Evolutionary conservation across 176 grass and related monocot genomes (phyloP).

Genomic region (Musa beccarii): DNA sequence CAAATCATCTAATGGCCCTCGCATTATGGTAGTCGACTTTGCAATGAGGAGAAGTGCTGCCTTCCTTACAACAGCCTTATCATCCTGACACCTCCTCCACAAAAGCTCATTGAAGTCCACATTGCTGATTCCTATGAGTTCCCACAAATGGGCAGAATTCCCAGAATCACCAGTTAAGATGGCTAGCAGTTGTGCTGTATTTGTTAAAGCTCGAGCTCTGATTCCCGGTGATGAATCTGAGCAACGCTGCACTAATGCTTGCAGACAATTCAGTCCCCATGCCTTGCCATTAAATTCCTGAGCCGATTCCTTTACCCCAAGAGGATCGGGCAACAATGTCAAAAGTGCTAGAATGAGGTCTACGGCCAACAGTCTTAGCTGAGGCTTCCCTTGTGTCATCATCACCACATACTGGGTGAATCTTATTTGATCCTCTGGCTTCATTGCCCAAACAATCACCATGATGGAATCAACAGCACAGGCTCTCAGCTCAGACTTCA

Average conservation of each 20-base stretch:
- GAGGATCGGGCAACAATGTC: conserved; percentile 18
- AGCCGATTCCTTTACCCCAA: conserved; percentile 8
- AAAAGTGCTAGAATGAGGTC: conserved; percentile 64
- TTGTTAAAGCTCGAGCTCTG: conserved; percentile 61
- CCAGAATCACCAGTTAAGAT: conserved; percentile 42
- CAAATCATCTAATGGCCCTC: conserved; percentile 47
- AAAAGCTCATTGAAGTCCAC: conserved; percentile 53
- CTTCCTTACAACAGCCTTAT: conserved; percentile 92
- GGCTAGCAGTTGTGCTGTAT: conserved; percentile 56
- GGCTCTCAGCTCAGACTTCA: conserved; percentile 57
- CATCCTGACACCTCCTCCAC: conserved; percentile 58
- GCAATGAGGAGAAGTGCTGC: conserved; percentile 63
- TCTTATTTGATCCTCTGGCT: conserved; percentile 20
- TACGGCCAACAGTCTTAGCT: conserved; percentile 59
- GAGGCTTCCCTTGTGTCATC: conserved; percentile 59
- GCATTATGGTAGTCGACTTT: conserved; percentile 56
- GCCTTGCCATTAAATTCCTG: conserved; percentile 13
- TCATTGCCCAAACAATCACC: conserved; percentile 43
- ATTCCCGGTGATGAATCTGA: conserved; percentile 46
- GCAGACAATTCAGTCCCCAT: conserved; percentile 50
- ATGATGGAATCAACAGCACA: conserved; percentile 66
- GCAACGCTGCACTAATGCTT: conserved; percentile 56
- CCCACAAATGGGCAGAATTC: conserved; percentile 25
- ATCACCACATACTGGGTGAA: conserved; percentile 48
- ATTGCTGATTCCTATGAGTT: conserved; percentile 36